Percentiles rank a stretch among this genome's conserved stretches.
These are phyloP conservation scores for Tricholoma flavovirens DNA, from an alignment of 768 basidiomycete species.

Conservation along the genomic window DNA sequence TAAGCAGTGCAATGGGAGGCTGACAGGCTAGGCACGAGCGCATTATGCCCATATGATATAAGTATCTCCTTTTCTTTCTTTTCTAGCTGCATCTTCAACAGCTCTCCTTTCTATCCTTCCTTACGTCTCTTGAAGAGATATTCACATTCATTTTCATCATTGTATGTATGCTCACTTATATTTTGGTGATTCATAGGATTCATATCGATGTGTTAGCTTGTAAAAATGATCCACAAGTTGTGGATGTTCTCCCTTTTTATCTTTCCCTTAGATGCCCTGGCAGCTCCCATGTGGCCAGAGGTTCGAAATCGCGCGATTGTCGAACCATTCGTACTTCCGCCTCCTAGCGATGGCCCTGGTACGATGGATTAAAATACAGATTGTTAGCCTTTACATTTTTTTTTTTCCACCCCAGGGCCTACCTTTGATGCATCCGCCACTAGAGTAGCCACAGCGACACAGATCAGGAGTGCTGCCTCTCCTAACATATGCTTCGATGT, in stretches of 20 bases:
- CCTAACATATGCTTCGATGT: conserved; percentile 24
- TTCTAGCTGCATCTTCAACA: not conserved
- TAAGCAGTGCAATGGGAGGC: not conserved
- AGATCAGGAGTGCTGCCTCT: conserved; percentile 22
- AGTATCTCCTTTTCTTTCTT: not conserved
- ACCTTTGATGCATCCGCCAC: conserved; percentile 25
- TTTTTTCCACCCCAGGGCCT: conserved; percentile 11
- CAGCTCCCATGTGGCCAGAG: not conserved
- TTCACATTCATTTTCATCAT: conserved; percentile 1
- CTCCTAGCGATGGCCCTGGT: conserved; percentile 17
- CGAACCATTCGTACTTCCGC: conserved; percentile 17
- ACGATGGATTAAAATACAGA: not conserved
- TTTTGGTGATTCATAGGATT: not conserved
- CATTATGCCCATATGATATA: not conserved
- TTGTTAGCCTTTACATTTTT: not conserved
- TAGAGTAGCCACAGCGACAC: conserved; percentile 20
- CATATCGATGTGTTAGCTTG: not conserved
- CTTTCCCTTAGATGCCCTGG: conserved; percentile 5
- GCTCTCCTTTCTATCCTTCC: not conserved
- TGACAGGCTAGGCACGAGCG: not conserved
- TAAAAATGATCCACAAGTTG: not conserved
- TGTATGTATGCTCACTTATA: not conserved
- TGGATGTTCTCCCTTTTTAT: not conserved
- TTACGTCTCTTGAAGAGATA: conserved; percentile 15
- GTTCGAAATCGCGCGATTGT: conserved; percentile 4